Evolutionary conservation across 2,329 filamentous ascomycete genomes (phyloP).

Genomic region (Coleophoma eucalyptorum): DNA sequence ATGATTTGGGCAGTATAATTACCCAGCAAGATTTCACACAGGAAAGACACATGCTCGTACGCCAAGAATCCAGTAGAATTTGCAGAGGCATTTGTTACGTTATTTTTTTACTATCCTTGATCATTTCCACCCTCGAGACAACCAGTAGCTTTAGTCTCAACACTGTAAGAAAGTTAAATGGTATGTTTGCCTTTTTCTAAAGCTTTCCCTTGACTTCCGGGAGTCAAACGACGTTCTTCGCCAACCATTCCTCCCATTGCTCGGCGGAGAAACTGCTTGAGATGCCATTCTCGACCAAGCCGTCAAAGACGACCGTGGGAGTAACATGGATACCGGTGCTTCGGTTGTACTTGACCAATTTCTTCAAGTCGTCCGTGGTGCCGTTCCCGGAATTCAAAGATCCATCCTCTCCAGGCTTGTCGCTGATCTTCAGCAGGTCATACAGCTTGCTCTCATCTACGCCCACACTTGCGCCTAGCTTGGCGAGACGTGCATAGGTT

Average conservation of each 20-base stretch:
- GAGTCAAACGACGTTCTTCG: slow-evolving; percentile 24
- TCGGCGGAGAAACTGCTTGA: slow-evolving; percentile 73
- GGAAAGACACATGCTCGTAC: too few relatives aligned
- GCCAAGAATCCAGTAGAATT: too few relatives aligned
- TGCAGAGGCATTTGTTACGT: too few relatives aligned
- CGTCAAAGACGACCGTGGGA: slow-evolving; percentile 86
- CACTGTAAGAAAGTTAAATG: too few relatives aligned
- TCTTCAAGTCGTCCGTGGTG: slow-evolving; percentile 82
- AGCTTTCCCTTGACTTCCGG: not conserved
- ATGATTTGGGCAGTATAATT: too few relatives aligned
- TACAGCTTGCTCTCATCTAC: slow-evolving; percentile 70
- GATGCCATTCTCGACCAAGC: slow-evolving; percentile 75
- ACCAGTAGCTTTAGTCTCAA: too few relatives aligned
- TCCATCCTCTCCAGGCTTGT: slow-evolving; percentile 64
- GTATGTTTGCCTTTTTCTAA: too few relatives aligned
- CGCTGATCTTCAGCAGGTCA: slow-evolving; percentile 62
- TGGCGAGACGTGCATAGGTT: slow-evolving; percentile 77
- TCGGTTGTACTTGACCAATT: slow-evolving; percentile 75
- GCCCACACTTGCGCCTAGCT: slow-evolving; percentile 64
- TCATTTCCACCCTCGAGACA: too few relatives aligned
- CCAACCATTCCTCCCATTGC: slow-evolving; percentile 68
- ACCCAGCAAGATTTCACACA: too few relatives aligned
- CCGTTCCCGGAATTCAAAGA: slow-evolving; percentile 74
- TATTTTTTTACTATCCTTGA: too few relatives aligned
- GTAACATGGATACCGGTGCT: slow-evolving; percentile 84